phyloP scores from a whole-genome alignment of 257 asterid species.

The Petunia secreta region DNA sequence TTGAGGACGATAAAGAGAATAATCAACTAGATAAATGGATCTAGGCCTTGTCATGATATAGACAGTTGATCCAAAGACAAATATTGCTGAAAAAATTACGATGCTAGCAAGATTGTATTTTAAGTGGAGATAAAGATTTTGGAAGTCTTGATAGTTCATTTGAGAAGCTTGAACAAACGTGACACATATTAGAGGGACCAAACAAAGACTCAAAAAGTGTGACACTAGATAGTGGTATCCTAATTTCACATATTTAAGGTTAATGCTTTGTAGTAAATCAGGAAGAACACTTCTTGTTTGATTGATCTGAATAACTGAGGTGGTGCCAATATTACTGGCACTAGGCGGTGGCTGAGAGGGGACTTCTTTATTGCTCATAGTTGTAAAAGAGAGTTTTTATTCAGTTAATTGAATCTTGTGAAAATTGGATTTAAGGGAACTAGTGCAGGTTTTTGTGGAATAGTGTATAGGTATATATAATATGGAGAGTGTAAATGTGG shows the following conservation, averaged over 20 bases:
- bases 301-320: conserved; percentile 2
- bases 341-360: background rate
- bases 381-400: background rate
- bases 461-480: background rate
- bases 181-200: conserved; percentile 29
- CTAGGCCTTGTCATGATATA: conserved; percentile 51
- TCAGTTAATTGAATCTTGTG: background rate
- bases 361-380: conserved; percentile 13
- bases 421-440: background rate
- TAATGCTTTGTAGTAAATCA: conserved; percentile 31
- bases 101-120: conserved; percentile 28
- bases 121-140: conserved; percentile 30
- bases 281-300: conserved; percentile 10
- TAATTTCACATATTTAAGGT: conserved; percentile 36
- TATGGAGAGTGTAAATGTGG: background rate
- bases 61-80: conserved; percentile 35
- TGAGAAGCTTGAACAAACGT: conserved; percentile 33
- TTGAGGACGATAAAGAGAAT: conserved; percentile 46
- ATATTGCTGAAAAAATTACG: conserved; percentile 20
- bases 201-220: conserved; percentile 31
- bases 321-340: background rate
- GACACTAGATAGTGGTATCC: conserved; percentile 42
- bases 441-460: background rate
- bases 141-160: conserved; percentile 33
- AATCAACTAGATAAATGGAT: conserved; percentile 50